Base-by-base conservation (phyloP, 2,329 filamentous ascomycete species). In the Zarea fungicola region DNA sequence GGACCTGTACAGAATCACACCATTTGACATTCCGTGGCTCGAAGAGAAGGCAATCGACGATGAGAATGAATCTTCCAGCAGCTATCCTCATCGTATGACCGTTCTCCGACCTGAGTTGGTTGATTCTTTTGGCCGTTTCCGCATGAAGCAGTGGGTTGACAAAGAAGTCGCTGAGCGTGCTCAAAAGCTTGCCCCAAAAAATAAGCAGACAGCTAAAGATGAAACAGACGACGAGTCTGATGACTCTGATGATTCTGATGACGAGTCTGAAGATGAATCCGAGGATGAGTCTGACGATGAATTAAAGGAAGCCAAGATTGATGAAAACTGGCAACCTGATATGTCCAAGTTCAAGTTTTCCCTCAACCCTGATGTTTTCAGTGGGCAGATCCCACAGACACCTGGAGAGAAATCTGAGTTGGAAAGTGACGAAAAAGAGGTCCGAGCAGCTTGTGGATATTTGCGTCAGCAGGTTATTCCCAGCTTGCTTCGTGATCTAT, bases 51-150 rank as follows among this genome's bases (percentile, higher is more conserved):
- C 72, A 14, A 66, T 69, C 47, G 73, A 76, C 54, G 64, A 72
- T 48, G 70, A 67, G 9, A 70, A 67, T 14, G 58, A 65, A 36
- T 61, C 64, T 19, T 65, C 69, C 5, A 70, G 72, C 45, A 73
- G 79, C 50, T 99, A 99, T 63, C 93, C 93, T 39, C 93, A 99
- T 67, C 84, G 89, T 39, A 99, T 99, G 93, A 90, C 93, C 2
- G 89, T 96, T 25, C 75, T 99, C 50, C 83, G 93, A 56, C 83
- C 89, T 13, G 93, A 99, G 69, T 77, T 99, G 25, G 83, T 99
- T 18, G 92, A 97, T 59, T 78, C 84, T 1, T 89, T 92, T 68
- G 86, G 86, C 65, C 85, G 91, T 56, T 75, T 80, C 57, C 95
- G 92, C 72, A 86, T 96, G 76, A 84, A 89, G 54, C 87, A 93